Evolutionary conservation across 2,329 filamentous ascomycete genomes (phyloP).

Genomic region (Colletotrichum abscissum): DNA sequence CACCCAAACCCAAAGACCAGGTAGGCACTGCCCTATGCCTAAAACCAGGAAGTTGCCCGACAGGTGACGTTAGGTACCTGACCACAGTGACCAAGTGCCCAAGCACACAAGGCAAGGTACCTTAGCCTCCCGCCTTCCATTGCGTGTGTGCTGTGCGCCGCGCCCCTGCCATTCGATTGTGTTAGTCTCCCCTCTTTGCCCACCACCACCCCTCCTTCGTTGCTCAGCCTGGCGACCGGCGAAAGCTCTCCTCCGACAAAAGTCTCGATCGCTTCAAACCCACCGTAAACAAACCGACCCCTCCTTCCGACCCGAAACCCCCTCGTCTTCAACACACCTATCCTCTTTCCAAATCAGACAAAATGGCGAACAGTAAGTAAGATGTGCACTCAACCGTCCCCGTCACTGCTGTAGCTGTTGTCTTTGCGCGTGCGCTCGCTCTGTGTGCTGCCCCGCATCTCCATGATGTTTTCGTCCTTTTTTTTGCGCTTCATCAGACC

Average conservation of each 20-base stretch:
- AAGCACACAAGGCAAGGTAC: background rate
- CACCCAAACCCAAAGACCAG: background rate
- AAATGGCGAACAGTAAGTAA: slow-evolving; percentile 33
- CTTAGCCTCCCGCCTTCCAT: background rate
- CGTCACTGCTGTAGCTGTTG: background rate
- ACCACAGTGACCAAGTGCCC: background rate
- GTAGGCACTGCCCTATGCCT: slow-evolving; percentile 10
- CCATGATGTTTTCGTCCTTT: background rate
- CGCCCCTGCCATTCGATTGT: background rate
- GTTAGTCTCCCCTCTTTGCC: background rate
- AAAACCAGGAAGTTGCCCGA: background rate
- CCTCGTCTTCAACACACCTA: background rate
- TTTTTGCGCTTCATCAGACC: background rate
- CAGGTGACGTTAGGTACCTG: background rate
- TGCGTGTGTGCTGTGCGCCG: background rate
- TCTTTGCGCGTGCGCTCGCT: background rate
- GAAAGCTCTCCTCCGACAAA: slow-evolving; percentile 26
- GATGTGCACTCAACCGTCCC: background rate
- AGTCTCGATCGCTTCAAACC: background rate
- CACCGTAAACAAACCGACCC: slow-evolving; percentile 8
- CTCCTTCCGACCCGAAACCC: background rate
- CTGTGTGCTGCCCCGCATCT: background rate
- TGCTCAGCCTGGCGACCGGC: slow-evolving; percentile 20
- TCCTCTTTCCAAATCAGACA: slow-evolving; percentile 21
- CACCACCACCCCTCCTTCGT: slow-evolving; percentile 25